Percentiles rank a stretch among this genome's conserved stretches.
phyloP scores from a whole-genome alignment of 116 monocot genomes.

The Phalaenopsis hybrid region DNA sequence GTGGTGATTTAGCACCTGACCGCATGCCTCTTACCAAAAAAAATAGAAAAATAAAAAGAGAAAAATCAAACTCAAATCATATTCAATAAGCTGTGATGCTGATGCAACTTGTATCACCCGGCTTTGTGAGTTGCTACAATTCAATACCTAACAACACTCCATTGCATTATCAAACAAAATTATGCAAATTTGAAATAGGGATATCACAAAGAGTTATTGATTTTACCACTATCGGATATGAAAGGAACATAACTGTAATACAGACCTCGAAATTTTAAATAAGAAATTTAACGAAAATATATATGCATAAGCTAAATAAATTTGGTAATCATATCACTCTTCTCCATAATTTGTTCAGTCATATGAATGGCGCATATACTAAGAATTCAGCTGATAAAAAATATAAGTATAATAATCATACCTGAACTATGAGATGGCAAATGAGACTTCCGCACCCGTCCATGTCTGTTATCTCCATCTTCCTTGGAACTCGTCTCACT shows the following conservation, averaged over 20 bases:
- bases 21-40: no score
- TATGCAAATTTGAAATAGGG: neutral
- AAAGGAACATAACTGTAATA: neutral
- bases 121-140: neutral
- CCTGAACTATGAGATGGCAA: constrained; percentile 42
- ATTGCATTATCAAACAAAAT: neutral
- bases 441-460: constrained; percentile 31
- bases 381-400: neutral
- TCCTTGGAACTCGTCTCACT: constrained; percentile 54
- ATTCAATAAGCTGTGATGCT: no score
- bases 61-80: no score
- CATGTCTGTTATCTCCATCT: constrained; percentile 23
- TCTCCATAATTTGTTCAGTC: neutral
- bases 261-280: neutral
- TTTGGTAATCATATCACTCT: neutral
- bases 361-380: no score
- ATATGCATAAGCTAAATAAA: neutral
- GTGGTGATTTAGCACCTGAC: no score
- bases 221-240: neutral
- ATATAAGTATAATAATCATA: constrained; percentile 13
- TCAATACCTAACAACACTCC: neutral
- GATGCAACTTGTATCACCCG: neutral
- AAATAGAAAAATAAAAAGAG: no score
- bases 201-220: neutral
- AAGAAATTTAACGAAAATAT: neutral